Evolutionary conservation across 1,139 yeast species (phyloP).

Genomic region (Suhomyces panamericanus): DNA sequence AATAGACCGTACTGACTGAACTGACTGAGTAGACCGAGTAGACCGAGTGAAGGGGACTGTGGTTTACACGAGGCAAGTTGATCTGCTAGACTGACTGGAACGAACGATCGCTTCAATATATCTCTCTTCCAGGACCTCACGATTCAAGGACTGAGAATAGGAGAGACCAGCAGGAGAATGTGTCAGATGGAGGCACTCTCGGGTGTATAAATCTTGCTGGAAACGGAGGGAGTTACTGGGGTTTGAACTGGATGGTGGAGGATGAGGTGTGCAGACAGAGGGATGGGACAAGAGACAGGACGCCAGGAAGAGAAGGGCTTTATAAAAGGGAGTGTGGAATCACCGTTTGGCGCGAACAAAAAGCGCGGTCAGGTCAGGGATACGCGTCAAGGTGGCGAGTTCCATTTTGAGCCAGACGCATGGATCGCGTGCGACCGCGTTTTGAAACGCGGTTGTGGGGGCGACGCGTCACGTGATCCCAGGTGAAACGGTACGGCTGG

Average conservation of each 20-base stretch:
- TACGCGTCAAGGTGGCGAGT: slow-evolving; percentile 11
- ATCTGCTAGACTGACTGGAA: too few relatives aligned
- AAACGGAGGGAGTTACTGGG: too few relatives aligned
- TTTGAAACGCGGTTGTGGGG: slow-evolving; percentile 12
- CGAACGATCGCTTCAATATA: too few relatives aligned
- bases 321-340: slow-evolving; percentile 9
- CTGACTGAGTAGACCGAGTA: neutral
- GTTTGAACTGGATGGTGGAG: neutral
- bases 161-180: too few relatives aligned
- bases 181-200: too few relatives aligned
- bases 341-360: slow-evolving; percentile 6
- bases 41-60: neutral
- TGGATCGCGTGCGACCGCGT: slow-evolving; percentile 11
- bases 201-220: too few relatives aligned
- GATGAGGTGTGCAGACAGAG: neutral
- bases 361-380: slow-evolving; percentile 1
- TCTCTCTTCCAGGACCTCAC: too few relatives aligned
- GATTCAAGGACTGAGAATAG: too few relatives aligned
- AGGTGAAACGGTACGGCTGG: slow-evolving; percentile 1
- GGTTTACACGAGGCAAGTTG: too few relatives aligned
- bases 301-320: neutral
- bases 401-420: slow-evolving; percentile 1
- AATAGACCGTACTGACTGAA: neutral
- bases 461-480: slow-evolving; percentile 3
- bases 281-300: neutral